Percentiles rank a stretch among this genome's conserved stretches.
Evolutionary conservation across 2,329 filamentous ascomycete genomes (phyloP).

Genomic region (Colletotrichum acutatum): DNA sequence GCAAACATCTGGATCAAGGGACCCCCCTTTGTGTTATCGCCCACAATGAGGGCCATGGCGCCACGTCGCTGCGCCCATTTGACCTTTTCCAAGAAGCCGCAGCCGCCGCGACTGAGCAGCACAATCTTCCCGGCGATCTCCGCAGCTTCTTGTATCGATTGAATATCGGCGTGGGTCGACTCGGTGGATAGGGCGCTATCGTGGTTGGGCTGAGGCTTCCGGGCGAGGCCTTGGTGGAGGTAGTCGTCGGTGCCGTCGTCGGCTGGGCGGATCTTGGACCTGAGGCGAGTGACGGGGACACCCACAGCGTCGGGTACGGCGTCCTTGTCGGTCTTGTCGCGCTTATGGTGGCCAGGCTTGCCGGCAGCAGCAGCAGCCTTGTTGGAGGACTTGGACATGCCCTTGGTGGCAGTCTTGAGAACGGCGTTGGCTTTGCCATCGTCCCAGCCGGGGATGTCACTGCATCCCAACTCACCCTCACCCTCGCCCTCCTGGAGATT

Average conservation of each 20-base stretch:
- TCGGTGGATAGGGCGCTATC: constrained; percentile 48
- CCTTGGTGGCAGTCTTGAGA: constrained; percentile 52
- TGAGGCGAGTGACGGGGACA: constrained; percentile 39
- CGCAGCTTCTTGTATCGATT: constrained; percentile 80
- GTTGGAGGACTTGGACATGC: constrained; percentile 37
- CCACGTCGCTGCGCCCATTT: constrained; percentile 96
- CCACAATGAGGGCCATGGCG: constrained; percentile 89
- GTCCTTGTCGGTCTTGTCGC: constrained; percentile 44
- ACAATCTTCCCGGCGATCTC: constrained; percentile 96
- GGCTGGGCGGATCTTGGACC: constrained; percentile 40
- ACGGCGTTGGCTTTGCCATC: constrained; percentile 64
- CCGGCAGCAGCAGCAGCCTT: constrained; percentile 41
- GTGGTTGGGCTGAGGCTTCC: constrained; percentile 44
- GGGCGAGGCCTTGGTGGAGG: constrained; percentile 67
- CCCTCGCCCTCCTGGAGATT: constrained; percentile 69
- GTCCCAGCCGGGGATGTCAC: constrained; percentile 91
- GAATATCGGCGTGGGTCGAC: constrained; percentile 84
- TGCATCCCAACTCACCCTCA: constrained; percentile 92
- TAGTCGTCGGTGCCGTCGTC: constrained; percentile 86
- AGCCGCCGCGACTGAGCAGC: constrained; percentile 89
- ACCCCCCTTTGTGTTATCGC: constrained; percentile 90
- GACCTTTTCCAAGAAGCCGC: constrained; percentile 95
- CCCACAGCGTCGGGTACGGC: constrained; percentile 43
- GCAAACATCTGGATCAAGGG: constrained; percentile 98
- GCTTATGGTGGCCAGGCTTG: constrained; percentile 49